Percentiles rank a stretch among this genome's conserved stretches.
These are phyloP conservation scores for Aureobasidium musti DNA, from an alignment of 2,329 filamentous ascomycete genomes.

Conservation along the genomic window DNA sequence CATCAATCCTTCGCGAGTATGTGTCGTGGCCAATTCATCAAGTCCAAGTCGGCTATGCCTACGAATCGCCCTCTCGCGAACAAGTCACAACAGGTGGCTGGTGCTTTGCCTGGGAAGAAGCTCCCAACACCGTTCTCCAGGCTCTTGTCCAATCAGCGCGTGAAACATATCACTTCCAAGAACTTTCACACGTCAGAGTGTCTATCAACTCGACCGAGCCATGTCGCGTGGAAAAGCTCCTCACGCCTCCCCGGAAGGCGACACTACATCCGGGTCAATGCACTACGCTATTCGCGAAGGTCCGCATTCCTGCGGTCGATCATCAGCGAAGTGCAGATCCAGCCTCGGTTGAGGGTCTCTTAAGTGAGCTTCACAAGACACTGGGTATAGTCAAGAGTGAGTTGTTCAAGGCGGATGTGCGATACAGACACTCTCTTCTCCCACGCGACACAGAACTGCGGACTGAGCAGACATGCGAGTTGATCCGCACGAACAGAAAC, in stretches of 20 bases:
- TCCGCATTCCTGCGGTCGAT: slow-evolving; percentile 1
- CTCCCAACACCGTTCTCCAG: not conserved
- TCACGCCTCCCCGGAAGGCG: slow-evolving; percentile 14
- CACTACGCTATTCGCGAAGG: slow-evolving; percentile 21
- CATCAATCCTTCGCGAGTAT: slow-evolving; percentile 18
- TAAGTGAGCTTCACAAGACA: slow-evolving; percentile 1
- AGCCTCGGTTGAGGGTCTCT: not conserved
- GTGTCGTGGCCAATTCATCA: slow-evolving; percentile 27
- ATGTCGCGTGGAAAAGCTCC: slow-evolving; percentile 19
- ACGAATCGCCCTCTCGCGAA: not conserved
- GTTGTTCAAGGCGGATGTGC: slow-evolving; percentile 35
- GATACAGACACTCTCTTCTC: slow-evolving; percentile 42
- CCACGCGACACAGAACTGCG: slow-evolving; percentile 39
- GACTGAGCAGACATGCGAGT: slow-evolving; percentile 36
- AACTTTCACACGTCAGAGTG: slow-evolving; percentile 25
- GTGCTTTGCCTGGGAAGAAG: slow-evolving; percentile 9
- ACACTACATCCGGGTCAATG: slow-evolving; percentile 23
- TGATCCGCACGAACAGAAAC: slow-evolving; percentile 39
- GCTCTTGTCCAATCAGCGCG: slow-evolving; percentile 17
- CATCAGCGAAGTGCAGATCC: not conserved
- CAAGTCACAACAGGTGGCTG: not conserved
- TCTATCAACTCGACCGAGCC: slow-evolving; percentile 20
- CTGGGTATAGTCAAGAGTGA: not conserved
- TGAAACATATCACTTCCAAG: not conserved
- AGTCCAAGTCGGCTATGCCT: slow-evolving; percentile 17